phyloP scores from a whole-genome alignment of 2,329 filamentous ascomycete species.

The Apiospora phragmitis region DNA sequence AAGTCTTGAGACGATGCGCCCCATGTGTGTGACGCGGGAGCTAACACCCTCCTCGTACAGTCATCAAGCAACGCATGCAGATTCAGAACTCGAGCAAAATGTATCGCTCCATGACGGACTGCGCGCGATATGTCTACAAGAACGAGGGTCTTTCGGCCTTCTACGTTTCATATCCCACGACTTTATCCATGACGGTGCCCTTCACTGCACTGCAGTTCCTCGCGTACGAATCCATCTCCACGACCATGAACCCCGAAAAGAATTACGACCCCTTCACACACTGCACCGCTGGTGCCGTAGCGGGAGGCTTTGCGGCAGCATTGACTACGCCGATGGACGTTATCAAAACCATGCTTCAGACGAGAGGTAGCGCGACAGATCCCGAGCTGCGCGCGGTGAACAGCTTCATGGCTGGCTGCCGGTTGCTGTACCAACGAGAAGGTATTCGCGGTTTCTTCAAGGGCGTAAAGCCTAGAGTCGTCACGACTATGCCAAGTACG shows the following conservation, averaged over 20 bases:
- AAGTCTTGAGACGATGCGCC: constrained; percentile 33
- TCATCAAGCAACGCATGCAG: constrained; percentile 99
- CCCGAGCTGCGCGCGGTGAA: constrained; percentile 82
- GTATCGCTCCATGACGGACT: constrained; percentile 85
- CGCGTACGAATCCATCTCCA: constrained; percentile 95
- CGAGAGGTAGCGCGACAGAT: constrained; percentile 80
- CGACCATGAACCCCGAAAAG: constrained; percentile 83
- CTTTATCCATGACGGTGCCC: constrained; percentile 96
- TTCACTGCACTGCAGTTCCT: constrained; percentile 98
- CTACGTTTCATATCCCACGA: constrained; percentile 98
- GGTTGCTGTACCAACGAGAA: constrained; percentile 79
- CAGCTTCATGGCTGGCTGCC: constrained; percentile 76
- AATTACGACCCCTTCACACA: constrained; percentile 92
- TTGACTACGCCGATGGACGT: constrained; percentile 96
- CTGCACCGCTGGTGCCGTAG: constrained; percentile 87
- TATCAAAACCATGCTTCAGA: constrained; percentile 96
- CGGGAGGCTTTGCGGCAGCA: constrained; percentile 89
- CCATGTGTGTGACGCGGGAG: neutral
- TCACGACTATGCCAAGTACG: constrained; percentile 97
- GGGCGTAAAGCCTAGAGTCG: constrained; percentile 83
- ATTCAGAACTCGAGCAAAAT: constrained; percentile 86
- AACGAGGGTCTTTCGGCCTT: constrained; percentile 89
- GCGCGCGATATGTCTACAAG: constrained; percentile 83
- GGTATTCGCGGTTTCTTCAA: constrained; percentile 89
- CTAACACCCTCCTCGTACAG: constrained; percentile 44